phyloP scores from a whole-genome alignment of 768 basidiomycete species.

The Amanita subjunquillea region DNA sequence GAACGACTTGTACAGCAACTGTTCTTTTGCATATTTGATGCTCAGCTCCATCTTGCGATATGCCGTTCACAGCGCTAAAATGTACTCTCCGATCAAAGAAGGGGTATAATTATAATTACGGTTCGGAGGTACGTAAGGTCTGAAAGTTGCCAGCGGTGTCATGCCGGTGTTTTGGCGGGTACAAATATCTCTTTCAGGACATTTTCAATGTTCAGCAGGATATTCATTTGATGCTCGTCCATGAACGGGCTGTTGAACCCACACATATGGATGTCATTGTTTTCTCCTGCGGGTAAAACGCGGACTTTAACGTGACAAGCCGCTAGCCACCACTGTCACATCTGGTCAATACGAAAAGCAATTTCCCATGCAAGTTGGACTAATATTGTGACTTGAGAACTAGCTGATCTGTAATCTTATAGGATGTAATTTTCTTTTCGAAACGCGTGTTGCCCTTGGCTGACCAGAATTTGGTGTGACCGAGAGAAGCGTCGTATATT shows the following conservation, averaged over 20 bases:
- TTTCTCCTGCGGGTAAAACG: neutral
- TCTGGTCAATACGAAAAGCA: neutral
- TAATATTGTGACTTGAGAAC: neutral
- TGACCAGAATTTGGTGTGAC: conserved; percentile 29
- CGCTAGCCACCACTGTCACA: neutral
- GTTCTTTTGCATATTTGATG: neutral
- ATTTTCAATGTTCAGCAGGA: neutral
- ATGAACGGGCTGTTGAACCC: neutral
- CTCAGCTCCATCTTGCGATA: neutral
- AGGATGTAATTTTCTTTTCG: conserved; percentile 1
- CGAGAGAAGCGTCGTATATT: conserved; percentile 28
- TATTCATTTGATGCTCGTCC: neutral
- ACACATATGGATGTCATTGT: neutral
- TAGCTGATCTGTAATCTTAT: conserved; percentile 1
- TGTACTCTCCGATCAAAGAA: conserved; percentile 4
- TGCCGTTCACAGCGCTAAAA: neutral
- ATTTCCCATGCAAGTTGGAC: neutral
- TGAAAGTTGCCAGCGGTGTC: neutral
- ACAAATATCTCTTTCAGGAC: neutral
- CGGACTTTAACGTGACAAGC: neutral
- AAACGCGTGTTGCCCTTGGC: conserved; percentile 16
- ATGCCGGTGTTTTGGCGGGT: conserved; percentile 1
- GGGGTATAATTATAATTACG: neutral
- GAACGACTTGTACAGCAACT: neutral
- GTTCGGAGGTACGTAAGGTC: conserved; percentile 5